Percentiles rank a stretch among this genome's conserved stretches.
Evolutionary conservation across 73 alveolate genomes (phyloP).

Genomic region (Urostyla sp.): DNA sequence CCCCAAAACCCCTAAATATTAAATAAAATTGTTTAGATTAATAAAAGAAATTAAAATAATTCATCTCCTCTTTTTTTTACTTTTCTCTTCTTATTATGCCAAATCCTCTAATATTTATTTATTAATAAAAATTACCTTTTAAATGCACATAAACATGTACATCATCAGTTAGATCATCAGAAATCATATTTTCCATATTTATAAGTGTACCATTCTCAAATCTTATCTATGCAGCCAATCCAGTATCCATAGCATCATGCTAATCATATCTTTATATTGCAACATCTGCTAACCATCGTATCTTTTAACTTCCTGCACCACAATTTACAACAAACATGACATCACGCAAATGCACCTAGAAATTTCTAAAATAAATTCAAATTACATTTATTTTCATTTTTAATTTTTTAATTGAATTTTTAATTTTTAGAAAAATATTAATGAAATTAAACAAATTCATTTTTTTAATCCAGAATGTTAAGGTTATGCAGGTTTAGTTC

Average conservation of each 20-base stretch:
- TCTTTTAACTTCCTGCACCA: conserved; percentile 49
- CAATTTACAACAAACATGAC: conserved; percentile 34
- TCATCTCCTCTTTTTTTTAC: conserved; percentile 52
- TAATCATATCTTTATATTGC: conserved; percentile 56
- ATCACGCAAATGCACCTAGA: conserved; percentile 51
- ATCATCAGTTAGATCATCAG: conserved; percentile 53
- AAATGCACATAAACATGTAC: conserved; percentile 41
- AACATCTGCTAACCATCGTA: conserved; percentile 56
- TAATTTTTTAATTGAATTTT: not conserved
- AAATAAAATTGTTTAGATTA: no score
- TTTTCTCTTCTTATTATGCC: conserved; percentile 40
- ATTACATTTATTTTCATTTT: conserved; percentile 40
- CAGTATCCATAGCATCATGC: conserved; percentile 48
- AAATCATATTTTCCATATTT: conserved; percentile 49
- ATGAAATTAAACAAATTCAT: not conserved
- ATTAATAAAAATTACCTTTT: conserved; percentile 5
- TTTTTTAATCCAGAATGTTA: conserved; percentile 8
- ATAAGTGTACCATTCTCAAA: conserved; percentile 51
- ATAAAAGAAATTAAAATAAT: not conserved
- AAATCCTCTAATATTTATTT: conserved; percentile 31
- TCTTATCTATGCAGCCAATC: conserved; percentile 28
- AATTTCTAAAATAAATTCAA: not conserved
- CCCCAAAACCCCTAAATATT: no score
- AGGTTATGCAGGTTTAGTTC: conserved; percentile 48
- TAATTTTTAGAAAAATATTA: not conserved